Base-by-base conservation (phyloP, 2,329 filamentous ascomycete species). In the Geoglossum cookeanum region DNA sequence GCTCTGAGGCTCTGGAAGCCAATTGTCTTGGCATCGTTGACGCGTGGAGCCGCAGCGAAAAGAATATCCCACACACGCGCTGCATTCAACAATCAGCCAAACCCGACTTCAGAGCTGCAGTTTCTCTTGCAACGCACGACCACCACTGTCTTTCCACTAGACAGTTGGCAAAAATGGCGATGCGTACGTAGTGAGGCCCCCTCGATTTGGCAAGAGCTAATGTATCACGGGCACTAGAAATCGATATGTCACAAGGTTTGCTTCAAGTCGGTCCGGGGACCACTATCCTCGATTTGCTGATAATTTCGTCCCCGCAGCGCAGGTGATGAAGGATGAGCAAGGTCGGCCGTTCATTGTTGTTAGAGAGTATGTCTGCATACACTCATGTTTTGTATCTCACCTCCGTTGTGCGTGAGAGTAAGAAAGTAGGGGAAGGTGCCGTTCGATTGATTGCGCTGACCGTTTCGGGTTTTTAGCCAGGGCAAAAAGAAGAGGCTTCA, bases 291-390 rank as follows among this genome's bases (percentile, higher is more conserved):
- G 27, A 37, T 17, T 35, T 48, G 15, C 55, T 57, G 44, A 57
- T 32, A 47, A 27, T 47, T 32, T 30, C 22, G 33, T 33, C 47
- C 27, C 15, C 45, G 15, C 62, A 64, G 81, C 81, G 66, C 77
- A 80, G 71, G 74, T 98, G 71, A 81, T 96, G 77, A 95, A 95
- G 77, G 92, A 98, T 78, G 92, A 98, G 75, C 84, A 92, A 71
- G 92, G 92, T 61, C 82, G 92, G 68, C 92, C 92, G 44, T 98
- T 98, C 72, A 98, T 98, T 69, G 84, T 98, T 62, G 92, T 98
- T 65, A 80, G 92, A 83, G 92, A 98, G 88, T 94, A 79, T 65
- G 86, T 79, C n/a, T 37, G 49, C 6, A n/a, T 22, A 32, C 37
- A 9, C 22, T 1, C 17, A 33, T 37, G 7, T 55, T 59, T 54